Conservation (phyloP, 768 basidiomycete genomes). For the Mycena galericulata region DNA sequence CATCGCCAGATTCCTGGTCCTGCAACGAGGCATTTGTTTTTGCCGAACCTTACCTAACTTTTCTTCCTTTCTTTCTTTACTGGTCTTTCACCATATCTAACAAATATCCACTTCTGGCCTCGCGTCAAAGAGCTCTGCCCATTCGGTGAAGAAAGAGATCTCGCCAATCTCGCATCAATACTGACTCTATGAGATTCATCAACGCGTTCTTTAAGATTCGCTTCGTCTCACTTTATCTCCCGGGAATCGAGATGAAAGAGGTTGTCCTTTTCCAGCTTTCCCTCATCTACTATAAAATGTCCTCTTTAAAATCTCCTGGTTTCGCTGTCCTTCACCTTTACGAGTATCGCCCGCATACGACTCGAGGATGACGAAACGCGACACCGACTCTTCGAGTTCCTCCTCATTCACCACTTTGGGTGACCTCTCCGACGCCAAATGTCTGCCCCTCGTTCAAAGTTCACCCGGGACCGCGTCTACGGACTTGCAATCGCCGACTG, state of each 20-base stretch:
- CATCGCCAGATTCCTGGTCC: constrained; percentile 18
- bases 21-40: constrained; percentile 31
- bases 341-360: background rate
- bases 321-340: background rate
- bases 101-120: constrained; percentile 3
- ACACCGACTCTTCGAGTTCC: constrained; percentile 15
- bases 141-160: constrained; percentile 42
- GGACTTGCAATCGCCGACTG: constrained; percentile 9
- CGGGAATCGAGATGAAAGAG: constrained; percentile 30
- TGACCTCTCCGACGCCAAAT: constrained; percentile 9
- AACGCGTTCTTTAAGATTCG: constrained; percentile 9
- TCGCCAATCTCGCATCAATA: constrained; percentile 53
- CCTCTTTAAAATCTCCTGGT: constrained; percentile 11
- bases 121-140: constrained; percentile 14
- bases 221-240: constrained; percentile 23
- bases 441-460: background rate
- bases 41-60: constrained; percentile 20
- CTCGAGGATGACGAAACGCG: constrained; percentile 11
- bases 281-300: constrained; percentile 29
- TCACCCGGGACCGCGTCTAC: constrained; percentile 21
- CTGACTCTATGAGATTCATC: constrained; percentile 23
- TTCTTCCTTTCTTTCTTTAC: no score
- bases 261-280: constrained; percentile 8
- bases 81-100: constrained; percentile 12
- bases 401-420: constrained; percentile 26